Evolutionary conservation across 2,329 filamentous ascomycete genomes (phyloP).

Genomic region (Arthrocladium fulminans): DNA sequence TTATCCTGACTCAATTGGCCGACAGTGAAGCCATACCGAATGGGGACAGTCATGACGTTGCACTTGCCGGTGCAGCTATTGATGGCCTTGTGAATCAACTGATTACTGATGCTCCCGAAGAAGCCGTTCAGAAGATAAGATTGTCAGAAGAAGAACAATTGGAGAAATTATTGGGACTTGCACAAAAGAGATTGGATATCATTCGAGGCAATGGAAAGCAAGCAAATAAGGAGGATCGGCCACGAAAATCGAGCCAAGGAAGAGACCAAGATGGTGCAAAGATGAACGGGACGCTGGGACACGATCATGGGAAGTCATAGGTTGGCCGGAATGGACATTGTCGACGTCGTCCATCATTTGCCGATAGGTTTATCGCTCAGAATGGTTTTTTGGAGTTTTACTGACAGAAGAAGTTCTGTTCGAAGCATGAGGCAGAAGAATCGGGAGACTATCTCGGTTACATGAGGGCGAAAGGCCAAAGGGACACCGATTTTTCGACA

Average conservation of each 20-base stretch:
- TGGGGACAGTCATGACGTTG: not conserved
- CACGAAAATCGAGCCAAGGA: not conserved
- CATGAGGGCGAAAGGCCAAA: too few species aligned
- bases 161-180: constrained; percentile 14
- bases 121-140: constrained; percentile 14
- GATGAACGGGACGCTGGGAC: constrained; percentile 1
- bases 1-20: constrained; percentile 18
- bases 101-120: constrained; percentile 19
- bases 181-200: constrained; percentile 15
- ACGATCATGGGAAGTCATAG: constrained; percentile 4
- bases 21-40: constrained; percentile 10
- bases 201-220: constrained; percentile 1
- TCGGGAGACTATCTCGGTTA: too few species aligned
- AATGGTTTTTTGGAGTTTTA: too few species aligned
- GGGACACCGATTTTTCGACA: too few species aligned
- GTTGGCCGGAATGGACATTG: not conserved
- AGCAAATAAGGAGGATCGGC: not conserved
- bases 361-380: too few species aligned
- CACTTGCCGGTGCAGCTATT: constrained; percentile 10
- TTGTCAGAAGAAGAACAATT: constrained; percentile 12
- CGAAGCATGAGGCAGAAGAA: too few species aligned
- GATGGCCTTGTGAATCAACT: constrained; percentile 19
- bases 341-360: too few species aligned
- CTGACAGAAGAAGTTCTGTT: too few species aligned
- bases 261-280: not conserved